A percentile compares a stretch with the other conserved stretches of the same genome.
Evolutionary conservation across 164 flowering plant species (phyloP).

Genomic region (Santalum album): DNA sequence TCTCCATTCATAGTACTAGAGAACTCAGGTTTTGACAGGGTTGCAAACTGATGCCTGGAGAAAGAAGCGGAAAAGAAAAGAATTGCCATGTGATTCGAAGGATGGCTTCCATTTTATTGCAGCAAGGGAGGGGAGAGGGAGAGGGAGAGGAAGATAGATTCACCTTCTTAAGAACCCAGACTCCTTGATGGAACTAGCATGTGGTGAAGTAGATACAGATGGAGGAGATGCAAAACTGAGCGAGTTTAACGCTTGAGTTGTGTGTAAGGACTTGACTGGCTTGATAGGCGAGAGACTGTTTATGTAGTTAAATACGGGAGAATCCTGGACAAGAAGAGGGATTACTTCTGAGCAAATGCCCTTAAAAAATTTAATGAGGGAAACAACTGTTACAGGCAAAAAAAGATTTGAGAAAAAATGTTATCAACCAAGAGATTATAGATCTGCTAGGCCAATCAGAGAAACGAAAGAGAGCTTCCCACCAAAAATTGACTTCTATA

Average conservation of each 20-base stretch:
- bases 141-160: not conserved
- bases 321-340: conserved; percentile 23
- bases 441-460: no score
- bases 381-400: no score
- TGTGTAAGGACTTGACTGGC: conserved; percentile 13
- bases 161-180: conserved; percentile 24
- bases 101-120: not conserved
- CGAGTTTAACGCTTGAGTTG: conserved; percentile 15
- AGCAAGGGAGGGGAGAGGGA: not conserved
- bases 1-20: conserved; percentile 5
- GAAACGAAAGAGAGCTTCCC: no score
- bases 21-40: conserved; percentile 10
- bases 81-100: no score
- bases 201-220: conserved; percentile 25
- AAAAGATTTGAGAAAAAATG: no score
- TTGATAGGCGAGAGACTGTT: conserved; percentile 31
- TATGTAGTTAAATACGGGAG: conserved; percentile 30
- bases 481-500: no score
- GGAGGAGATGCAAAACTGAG: conserved; percentile 22
- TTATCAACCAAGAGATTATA: no score
- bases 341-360: not conserved
- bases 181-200: conserved; percentile 13
- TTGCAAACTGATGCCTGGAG: conserved; percentile 14
- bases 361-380: not conserved
- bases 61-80: not conserved